Evolutionary conservation across 2,329 filamentous ascomycete genomes (phyloP), one percentile per base, ranked within the genome.

Genomic region (Colletotrichum filicis): DNA sequence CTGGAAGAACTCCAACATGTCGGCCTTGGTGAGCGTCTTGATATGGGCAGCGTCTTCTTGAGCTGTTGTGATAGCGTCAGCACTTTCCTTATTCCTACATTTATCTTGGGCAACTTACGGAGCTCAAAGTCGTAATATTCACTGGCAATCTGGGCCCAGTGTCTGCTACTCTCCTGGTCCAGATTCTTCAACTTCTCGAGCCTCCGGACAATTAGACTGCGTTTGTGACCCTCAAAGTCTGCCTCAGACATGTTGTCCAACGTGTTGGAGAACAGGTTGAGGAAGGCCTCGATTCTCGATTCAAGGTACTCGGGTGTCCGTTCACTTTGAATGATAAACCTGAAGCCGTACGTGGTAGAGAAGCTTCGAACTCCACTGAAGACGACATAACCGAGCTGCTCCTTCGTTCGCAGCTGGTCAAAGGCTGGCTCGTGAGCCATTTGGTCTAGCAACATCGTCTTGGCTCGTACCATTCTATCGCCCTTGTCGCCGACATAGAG

Each of bases 321-420:
- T 83, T 99, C 96, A 80, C 95, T 98, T 85, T 99, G 97, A 35
- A 99, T 95, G 74, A 98, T 90, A 75, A 99, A 93, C 6, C 95
- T 90, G 83, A 97, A 97, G 1, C 94, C 94, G 78, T 94, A 92
- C 0, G 93, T 96, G 0, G 93, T 95, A n/a, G 91, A 85, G 68
- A 93, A 91, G 65, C 89, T 89, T 52, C 92, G 88, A 12, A 91
- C 87, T 32, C 95, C 94, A 61, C 94, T 96, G 83, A 96, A 98
- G 0, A 99, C 96, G 66, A 99, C 94, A 78, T 99, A 99, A 14
- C 97, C 97, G 7, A 99, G 92, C 83, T 99, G 96, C 82, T 99
- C 96, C 83, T 98, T 98, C 56, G 97, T 98, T 62, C 97, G 91
- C 8, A 99, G 88, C 81, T 97, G 95, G 82, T 99, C 95, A 80